Evolutionary conservation across 106 monocot species (phyloP).

Genomic region (Dioscorea zingiberensis): DNA sequence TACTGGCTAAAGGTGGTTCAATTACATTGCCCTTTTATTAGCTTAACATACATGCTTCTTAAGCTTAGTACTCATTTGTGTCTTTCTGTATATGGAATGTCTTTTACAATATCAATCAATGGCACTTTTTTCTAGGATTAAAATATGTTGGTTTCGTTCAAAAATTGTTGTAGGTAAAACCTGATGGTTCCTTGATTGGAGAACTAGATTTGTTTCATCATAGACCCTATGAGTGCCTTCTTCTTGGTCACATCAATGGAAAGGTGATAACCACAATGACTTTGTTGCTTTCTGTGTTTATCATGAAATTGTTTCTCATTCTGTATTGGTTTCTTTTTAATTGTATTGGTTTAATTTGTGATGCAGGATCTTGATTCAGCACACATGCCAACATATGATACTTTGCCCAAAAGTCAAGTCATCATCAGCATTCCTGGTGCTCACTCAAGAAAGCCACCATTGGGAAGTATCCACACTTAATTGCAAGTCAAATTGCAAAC

Average conservation of each 20-base stretch:
- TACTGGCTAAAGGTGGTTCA: constrained; percentile 89
- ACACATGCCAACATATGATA: no score
- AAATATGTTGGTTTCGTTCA: neutral
- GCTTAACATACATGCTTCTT: neutral
- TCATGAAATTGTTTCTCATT: neutral
- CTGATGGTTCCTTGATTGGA: constrained; percentile 77
- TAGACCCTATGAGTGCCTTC: constrained; percentile 84
- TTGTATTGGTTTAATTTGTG: neutral
- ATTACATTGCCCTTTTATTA: neutral
- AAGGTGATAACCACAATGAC: constrained; percentile 21
- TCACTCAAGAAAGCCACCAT: constrained; percentile 86
- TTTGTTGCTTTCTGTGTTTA: neutral
- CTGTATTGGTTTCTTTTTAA: neutral
- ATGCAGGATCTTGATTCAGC: constrained; percentile 27
- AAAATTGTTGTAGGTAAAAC: constrained; percentile 48
- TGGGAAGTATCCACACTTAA: constrained; percentile 70
- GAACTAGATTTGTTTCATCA: constrained; percentile 91
- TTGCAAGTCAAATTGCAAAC: no score
- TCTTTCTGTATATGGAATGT: no score
- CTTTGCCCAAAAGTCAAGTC: constrained; percentile 47
- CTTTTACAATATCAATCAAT: no score
- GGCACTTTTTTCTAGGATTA: no score
- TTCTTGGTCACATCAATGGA: constrained; percentile 67
- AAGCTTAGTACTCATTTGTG: neutral
- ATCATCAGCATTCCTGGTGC: constrained; percentile 80